Conservation (phyloP, 805 yeast species). For the Candida fluviatilis region DNA sequence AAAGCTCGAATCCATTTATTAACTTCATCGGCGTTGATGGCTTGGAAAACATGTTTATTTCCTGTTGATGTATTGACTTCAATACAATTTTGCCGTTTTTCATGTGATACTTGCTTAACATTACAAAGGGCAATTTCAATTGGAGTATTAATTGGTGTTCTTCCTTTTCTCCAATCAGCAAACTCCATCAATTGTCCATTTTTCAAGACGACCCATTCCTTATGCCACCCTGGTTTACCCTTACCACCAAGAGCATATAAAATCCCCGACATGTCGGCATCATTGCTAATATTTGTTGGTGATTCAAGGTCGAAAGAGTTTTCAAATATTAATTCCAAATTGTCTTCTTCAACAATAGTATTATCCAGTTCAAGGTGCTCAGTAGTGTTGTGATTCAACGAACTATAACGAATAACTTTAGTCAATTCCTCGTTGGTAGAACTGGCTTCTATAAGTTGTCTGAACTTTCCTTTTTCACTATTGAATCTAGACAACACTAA, state of each 20-base stretch:
- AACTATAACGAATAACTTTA: slow-evolving; percentile 22
- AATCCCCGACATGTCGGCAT: slow-evolving; percentile 42
- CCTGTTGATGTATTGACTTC: slow-evolving; percentile 72
- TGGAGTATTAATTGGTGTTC: slow-evolving; percentile 57
- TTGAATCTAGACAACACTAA: slow-evolving; percentile 34
- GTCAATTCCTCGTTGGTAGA: slow-evolving; percentile 38
- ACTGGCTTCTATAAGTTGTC: slow-evolving; percentile 40
- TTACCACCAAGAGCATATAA: slow-evolving; percentile 58
- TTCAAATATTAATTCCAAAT: slow-evolving; percentile 28
- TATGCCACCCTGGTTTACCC: slow-evolving; percentile 76
- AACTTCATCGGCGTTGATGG: slow-evolving; percentile 63
- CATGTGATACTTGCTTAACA: slow-evolving; percentile 45
- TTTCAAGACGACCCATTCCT: slow-evolving; percentile 76
- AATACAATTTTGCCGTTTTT: slow-evolving; percentile 57
- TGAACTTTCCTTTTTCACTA: slow-evolving; percentile 36
- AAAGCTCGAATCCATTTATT: slow-evolving; percentile 65
- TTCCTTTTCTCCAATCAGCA: slow-evolving; percentile 75
- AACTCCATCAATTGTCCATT: slow-evolving; percentile 69
- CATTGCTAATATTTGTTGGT: slow-evolving; percentile 17
- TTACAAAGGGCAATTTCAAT: slow-evolving; percentile 68
- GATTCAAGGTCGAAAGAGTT: slow-evolving; percentile 7
- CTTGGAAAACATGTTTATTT: slow-evolving; percentile 67
- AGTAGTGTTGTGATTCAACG: slow-evolving; percentile 13
- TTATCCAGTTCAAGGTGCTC: slow-evolving; percentile 9
- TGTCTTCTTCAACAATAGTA: slow-evolving; percentile 18